Evolutionary conservation across 441 rosid species (phyloP).

Genomic region (Croton setiger): DNA sequence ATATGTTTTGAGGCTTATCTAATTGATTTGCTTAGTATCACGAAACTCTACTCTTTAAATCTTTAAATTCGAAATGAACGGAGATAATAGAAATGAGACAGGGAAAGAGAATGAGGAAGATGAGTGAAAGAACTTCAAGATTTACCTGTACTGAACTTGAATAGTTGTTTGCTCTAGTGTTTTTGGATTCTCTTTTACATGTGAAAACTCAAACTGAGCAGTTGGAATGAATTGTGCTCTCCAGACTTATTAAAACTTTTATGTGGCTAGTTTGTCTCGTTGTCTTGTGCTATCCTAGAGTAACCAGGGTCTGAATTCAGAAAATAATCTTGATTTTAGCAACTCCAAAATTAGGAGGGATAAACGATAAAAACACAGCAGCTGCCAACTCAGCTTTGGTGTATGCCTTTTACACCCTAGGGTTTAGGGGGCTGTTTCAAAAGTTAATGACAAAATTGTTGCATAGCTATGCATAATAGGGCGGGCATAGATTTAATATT

Average conservation of each 20-base stretch:
- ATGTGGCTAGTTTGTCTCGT: no score
- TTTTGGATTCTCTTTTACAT: neutral
- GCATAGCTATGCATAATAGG: neutral
- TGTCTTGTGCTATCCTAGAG: no score
- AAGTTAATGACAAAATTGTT: neutral
- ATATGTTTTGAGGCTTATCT: neutral
- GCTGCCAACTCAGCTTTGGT: neutral
- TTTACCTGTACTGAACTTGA: neutral
- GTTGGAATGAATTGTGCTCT: neutral
- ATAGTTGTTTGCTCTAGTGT: neutral
- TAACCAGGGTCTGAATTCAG: neutral
- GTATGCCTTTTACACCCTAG: neutral
- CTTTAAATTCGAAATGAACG: neutral
- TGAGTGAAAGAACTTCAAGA: neutral
- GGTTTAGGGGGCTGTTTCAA: neutral
- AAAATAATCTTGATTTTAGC: neutral
- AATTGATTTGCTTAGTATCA: neutral
- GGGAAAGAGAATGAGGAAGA: neutral
- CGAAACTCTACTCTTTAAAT: neutral
- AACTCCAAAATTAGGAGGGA: neutral
- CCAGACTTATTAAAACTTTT: neutral
- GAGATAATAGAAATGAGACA: neutral
- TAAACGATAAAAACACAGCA: neutral
- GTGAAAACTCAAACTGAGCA: neutral
- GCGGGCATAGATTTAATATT: neutral